Conservation (phyloP, 1,284 basidiomycete genomes). For the Fistulinella cinereoalba region DNA sequence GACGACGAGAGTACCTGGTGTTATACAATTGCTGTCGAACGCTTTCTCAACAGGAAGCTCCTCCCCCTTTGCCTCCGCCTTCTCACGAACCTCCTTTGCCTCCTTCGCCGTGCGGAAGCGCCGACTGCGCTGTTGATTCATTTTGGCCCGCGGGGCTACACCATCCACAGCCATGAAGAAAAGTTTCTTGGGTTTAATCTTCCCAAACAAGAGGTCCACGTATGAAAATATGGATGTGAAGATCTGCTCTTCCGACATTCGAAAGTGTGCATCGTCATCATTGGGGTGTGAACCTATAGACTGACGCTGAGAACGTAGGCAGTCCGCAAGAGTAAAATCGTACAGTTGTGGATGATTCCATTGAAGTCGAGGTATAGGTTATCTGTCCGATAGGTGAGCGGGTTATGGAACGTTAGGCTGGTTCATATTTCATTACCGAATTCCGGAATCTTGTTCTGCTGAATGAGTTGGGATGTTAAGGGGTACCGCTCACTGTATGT, state of each 20-base stretch:
- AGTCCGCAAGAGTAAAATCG: slow-evolving; percentile 13
- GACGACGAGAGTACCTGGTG: slow-evolving; percentile 64
- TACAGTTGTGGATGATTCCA: slow-evolving; percentile 97
- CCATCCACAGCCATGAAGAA: slow-evolving; percentile 99
- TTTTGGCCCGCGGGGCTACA: slow-evolving; percentile 97
- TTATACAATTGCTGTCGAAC: slow-evolving; percentile 99
- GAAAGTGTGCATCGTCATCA: slow-evolving; percentile 93
- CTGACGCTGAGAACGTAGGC: background rate
- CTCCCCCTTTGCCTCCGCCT: slow-evolving; percentile 87
- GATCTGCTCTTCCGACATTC: slow-evolving; percentile 94
- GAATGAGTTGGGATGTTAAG: slow-evolving; percentile 94
- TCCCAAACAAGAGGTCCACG: slow-evolving; percentile 94
- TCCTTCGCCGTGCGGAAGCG: slow-evolving; percentile 96
- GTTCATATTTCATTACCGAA: slow-evolving; percentile 52
- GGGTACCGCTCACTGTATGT: slow-evolving; percentile 89
- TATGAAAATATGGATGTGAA: slow-evolving; percentile 96
- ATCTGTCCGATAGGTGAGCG: slow-evolving; percentile 45
- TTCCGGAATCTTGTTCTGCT: slow-evolving; percentile 97
- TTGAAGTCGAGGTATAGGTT: slow-evolving; percentile 97
- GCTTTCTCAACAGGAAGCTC: slow-evolving; percentile 90
- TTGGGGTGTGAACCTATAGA: slow-evolving; percentile 83
- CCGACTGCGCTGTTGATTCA: slow-evolving; percentile 97
- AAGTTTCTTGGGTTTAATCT: slow-evolving; percentile 96
- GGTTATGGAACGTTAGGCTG: slow-evolving; percentile 2
- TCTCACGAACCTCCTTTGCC: slow-evolving; percentile 82